Evolutionary conservation across 2,329 filamentous ascomycete species (phyloP), one percentile per base, ranked within the genome.

Genomic region (Venturia asperata): DNA sequence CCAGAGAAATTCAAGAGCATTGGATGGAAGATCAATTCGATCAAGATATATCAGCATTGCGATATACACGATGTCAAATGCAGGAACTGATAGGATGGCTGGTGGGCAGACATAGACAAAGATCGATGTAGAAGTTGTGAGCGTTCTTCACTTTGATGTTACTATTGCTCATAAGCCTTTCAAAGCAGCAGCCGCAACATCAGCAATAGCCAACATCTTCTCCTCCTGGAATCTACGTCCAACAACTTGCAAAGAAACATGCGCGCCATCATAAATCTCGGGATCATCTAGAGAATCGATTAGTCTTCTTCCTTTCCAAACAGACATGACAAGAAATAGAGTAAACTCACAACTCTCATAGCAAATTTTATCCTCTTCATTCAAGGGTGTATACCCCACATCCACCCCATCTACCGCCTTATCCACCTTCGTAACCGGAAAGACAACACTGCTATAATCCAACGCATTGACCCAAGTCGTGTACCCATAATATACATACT

Each of bases 381-480:
- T 67, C 45, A 52, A 41, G 0, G 67, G 43, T n/a, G 39, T 27
- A 43, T 66, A 67, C 10, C 17, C 71, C 3, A 68, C 42, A 45
- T 79, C 73, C 30, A 75, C 70, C 17, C 73, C 69, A 70, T 87
- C 85, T 5, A 85, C 62, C 0, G 63, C 70, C 69, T 82, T 81
- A 65, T 86, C 79, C 0, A 79, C 82, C 55, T 72, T 78, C 0
- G 83, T 85, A 0, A 86, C 81, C 0, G 85, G 85, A 21, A 87
- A 76, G 1, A 82, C 77, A 0, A 80, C 79, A 41, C 75, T 76
- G 1, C 80, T 82, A 66, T 86, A 86, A 69, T 87, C 83, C 21
- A 86, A 68, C 21, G 83, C 61, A 68, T 87, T 87, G 56, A 85
- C 76, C 68, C 69, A 78, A 1, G 69, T 69, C 1, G 74, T 75